Base-by-base conservation (phyloP, 495 filamentous ascomycete genomes). In the Recurvomyces mirabilis region DNA sequence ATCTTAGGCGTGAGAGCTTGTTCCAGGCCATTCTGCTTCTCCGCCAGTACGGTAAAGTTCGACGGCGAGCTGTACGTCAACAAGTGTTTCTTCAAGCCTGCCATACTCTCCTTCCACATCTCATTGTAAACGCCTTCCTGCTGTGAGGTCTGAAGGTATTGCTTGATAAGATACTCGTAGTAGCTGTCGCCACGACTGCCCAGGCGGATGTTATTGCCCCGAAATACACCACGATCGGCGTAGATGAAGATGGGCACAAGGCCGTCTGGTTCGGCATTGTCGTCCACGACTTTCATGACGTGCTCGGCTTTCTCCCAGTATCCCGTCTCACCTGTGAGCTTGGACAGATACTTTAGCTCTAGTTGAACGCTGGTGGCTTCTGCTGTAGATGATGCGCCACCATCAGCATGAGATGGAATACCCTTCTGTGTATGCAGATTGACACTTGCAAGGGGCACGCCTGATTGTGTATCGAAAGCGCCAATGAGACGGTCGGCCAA, bases 91-190 rank as follows among this genome's bases (percentile, higher is more conserved):
- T 84, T 81, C 42, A 99, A 78, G 20, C 93, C 91, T 25, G 65
- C 66, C 19, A 96, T 67, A 5, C 88, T 70, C 60, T 96, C 80
- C 33, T 91, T 73, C 84, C 93, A 99, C 76, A 99, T 82, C 3
- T 89, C 83, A 34, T 78, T 69, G 62, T 96, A 99, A 6, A 96
- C 65, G 1, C 78, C 71, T 60, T 98, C 91, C 52, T 87, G 70
- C 60, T 83, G 77, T 17, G 80, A 81, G 7, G 93, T 99, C 56
- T 96, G 91, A 3, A 93, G 69, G 58, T 91, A 94, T 59, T 96
- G 89, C 64, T 96, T 96, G 67, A 96, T 86, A 28, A 94, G 76
- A 60, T 94, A 95, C 62, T 96, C 86, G 64, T 99, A 99, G 59
- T 96, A 99, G 14, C 85, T 93, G 60, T 99, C 91, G 30, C 89